phyloP scores from a whole-genome alignment of 208 protist genomes.

The Phytomonas sp. region DNA sequence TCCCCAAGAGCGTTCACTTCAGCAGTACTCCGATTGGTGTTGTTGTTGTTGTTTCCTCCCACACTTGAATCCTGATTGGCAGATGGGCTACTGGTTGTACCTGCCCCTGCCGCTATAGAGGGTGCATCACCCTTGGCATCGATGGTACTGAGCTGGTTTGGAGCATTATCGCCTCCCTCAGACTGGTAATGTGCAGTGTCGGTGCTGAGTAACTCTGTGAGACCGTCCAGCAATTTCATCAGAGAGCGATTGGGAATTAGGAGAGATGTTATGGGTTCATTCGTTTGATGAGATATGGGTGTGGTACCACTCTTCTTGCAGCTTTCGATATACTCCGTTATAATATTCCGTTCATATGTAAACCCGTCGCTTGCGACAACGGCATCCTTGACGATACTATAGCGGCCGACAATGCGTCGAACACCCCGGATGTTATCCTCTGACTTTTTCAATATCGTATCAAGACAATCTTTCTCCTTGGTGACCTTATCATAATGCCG shows the following conservation, averaged over 20 bases:
- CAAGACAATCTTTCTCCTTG: slow-evolving; percentile 43
- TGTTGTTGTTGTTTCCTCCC: slow-evolving; percentile 6
- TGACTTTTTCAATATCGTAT: slow-evolving; percentile 25
- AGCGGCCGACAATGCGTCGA: slow-evolving; percentile 50
- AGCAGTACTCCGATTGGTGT: slow-evolving; percentile 11
- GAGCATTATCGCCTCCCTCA: neutral
- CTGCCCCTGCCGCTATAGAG: slow-evolving; percentile 3
- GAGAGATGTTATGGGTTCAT: slow-evolving; percentile 48
- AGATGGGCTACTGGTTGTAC: neutral
- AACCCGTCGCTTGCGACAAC: slow-evolving; percentile 87
- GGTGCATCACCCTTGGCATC: slow-evolving; percentile 10
- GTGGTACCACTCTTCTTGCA: slow-evolving; percentile 36
- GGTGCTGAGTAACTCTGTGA: slow-evolving; percentile 27
- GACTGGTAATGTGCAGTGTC: neutral
- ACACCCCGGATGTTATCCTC: slow-evolving; percentile 51
- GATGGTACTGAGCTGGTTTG: slow-evolving; percentile 1
- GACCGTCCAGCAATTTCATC: slow-evolving; percentile 65
- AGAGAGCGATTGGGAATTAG: slow-evolving; percentile 78
- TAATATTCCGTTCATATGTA: slow-evolving; percentile 85
- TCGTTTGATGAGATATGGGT: slow-evolving; percentile 65
- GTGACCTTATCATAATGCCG: slow-evolving; percentile 54
- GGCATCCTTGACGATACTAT: slow-evolving; percentile 66
- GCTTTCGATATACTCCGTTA: slow-evolving; percentile 64
- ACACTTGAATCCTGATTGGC: neutral
- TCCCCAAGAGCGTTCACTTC: slow-evolving; percentile 48